Percentiles rank a stretch among this genome's conserved stretches.
These are phyloP conservation scores for Neoarthrinium moseri DNA, from an alignment of 2,329 filamentous ascomycete species.

Conservation along the genomic window DNA sequence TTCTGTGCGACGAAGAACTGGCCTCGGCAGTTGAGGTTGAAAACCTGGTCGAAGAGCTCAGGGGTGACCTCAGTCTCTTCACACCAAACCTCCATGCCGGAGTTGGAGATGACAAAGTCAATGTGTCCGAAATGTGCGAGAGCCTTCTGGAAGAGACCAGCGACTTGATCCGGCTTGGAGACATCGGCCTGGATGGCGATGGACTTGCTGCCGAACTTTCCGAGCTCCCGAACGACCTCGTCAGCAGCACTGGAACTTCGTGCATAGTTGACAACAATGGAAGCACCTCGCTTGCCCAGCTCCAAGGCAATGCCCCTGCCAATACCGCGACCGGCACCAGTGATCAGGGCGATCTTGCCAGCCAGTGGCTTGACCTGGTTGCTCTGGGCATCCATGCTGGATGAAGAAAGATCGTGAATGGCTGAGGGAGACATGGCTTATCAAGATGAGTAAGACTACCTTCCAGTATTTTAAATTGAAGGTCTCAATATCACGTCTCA, in stretches of 20 bases:
- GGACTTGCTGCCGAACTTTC: conserved; percentile 54
- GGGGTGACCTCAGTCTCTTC: conserved; percentile 67
- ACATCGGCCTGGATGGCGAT: conserved; percentile 65
- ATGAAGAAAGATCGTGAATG: conserved; percentile 11
- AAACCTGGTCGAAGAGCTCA: conserved; percentile 71
- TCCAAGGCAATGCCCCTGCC: conserved; percentile 66
- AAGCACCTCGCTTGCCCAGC: conserved; percentile 63
- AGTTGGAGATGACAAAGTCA: conserved; percentile 73
- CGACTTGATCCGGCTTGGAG: conserved; percentile 57
- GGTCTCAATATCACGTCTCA: too few species aligned
- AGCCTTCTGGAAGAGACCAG: conserved; percentile 63
- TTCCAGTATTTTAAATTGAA: too few species aligned
- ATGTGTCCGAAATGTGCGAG: conserved; percentile 65
- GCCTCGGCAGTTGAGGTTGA: conserved; percentile 68
- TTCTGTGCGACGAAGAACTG: conserved; percentile 80
- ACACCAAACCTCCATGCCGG: conserved; percentile 70
- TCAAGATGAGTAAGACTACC: too few species aligned
- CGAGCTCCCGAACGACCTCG: conserved; percentile 53
- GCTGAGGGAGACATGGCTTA: conserved; percentile 34
- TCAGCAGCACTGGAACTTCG: conserved; percentile 55
- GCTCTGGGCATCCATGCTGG: conserved; percentile 19
- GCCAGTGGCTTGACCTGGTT: conserved; percentile 37
- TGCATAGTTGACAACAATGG: conserved; percentile 67
- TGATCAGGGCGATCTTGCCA: conserved; percentile 60
- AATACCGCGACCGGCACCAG: conserved; percentile 65